Conservation (phyloP, 2,329 filamentous ascomycete genomes). For the Byssothecium circinans region DNA sequence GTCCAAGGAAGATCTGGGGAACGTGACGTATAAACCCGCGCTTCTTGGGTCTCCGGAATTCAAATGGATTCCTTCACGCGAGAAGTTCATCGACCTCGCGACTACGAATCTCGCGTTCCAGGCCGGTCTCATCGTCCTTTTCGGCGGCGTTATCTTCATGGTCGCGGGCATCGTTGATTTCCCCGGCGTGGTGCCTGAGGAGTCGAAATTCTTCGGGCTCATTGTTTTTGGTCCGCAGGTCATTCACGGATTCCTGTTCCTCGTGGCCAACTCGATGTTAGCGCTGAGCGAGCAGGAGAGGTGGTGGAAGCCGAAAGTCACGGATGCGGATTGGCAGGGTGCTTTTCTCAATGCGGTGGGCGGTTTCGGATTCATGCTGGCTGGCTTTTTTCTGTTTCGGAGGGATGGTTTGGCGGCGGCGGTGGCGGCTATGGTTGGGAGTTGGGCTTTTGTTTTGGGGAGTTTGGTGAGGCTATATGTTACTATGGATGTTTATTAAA, state of each 20-base stretch:
- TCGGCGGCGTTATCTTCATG: conserved; percentile 36
- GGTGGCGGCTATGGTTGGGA: conserved; percentile 24
- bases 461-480: conserved; percentile 30
- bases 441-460: conserved; percentile 30
- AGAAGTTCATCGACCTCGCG: conserved; percentile 21
- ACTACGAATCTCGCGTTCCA: conserved; percentile 28
- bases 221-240: conserved; percentile 32
- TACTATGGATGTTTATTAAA: conserved; percentile 24
- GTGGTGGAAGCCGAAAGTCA: conserved; percentile 29
- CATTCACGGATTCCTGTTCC: conserved; percentile 27
- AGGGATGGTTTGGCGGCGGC: conserved; percentile 15
- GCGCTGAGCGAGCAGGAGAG: conserved; percentile 26
- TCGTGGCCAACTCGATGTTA: conserved; percentile 31
- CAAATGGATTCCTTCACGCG: conserved; percentile 23
- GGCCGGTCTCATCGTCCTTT: conserved; percentile 31
- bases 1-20: conserved; percentile 7
- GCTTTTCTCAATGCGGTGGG: conserved; percentile 28
- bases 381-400: conserved; percentile 26
- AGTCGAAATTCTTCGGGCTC: conserved; percentile 12
- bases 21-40: conserved; percentile 25
- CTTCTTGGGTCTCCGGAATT: conserved; percentile 27
- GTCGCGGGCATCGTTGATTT: conserved; percentile 32
- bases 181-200: conserved; percentile 24
- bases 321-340: conserved; percentile 29
- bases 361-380: conserved; percentile 33